Percentiles rank a stretch among this genome's conserved stretches.
These are phyloP conservation scores for Striga hermonthica DNA, from an alignment of 305 asterid genomes.

Conservation along the genomic window DNA sequence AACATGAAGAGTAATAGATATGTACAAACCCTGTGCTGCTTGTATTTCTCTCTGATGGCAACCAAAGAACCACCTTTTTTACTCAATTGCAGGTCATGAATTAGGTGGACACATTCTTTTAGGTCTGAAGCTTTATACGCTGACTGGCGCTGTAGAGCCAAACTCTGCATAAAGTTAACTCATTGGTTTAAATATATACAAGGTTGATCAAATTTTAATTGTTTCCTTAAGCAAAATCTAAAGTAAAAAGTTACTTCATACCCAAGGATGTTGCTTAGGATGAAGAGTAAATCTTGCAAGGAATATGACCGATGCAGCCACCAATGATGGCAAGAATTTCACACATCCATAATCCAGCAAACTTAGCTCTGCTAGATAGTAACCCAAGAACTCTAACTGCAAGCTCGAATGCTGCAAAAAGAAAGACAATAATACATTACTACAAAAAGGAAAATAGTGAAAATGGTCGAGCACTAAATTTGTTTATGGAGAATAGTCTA, in stretches of 20 bases:
- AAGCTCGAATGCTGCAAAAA: slow-evolving; percentile 43
- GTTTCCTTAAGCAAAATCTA: background rate
- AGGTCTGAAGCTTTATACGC: slow-evolving; percentile 67
- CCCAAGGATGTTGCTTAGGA: slow-evolving; percentile 77
- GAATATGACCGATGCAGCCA: slow-evolving; percentile 78
- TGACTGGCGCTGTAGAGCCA: slow-evolving; percentile 43
- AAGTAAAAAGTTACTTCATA: slow-evolving; percentile 21
- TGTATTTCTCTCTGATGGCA: slow-evolving; percentile 76
- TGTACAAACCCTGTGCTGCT: slow-evolving; percentile 64
- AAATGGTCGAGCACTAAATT: no score
- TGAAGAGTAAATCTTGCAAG: slow-evolving; percentile 67
- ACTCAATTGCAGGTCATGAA: slow-evolving; percentile 68
- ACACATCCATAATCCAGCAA: slow-evolving; percentile 69
- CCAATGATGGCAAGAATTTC: slow-evolving; percentile 71
- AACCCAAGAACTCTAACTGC: slow-evolving; percentile 76
- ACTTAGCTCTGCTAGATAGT: slow-evolving; percentile 82
- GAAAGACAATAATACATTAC: background rate
- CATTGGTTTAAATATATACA: background rate
- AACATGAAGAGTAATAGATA: background rate
- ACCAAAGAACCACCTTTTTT: slow-evolving; percentile 50
- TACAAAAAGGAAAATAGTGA: no score
- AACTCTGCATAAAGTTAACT: slow-evolving; percentile 40
- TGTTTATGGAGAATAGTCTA: no score
- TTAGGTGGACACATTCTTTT: slow-evolving; percentile 65
- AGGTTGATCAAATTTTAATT: background rate